Evolutionary conservation across 139 green algal species (phyloP).

Genomic region (Chlorella sp.): DNA sequence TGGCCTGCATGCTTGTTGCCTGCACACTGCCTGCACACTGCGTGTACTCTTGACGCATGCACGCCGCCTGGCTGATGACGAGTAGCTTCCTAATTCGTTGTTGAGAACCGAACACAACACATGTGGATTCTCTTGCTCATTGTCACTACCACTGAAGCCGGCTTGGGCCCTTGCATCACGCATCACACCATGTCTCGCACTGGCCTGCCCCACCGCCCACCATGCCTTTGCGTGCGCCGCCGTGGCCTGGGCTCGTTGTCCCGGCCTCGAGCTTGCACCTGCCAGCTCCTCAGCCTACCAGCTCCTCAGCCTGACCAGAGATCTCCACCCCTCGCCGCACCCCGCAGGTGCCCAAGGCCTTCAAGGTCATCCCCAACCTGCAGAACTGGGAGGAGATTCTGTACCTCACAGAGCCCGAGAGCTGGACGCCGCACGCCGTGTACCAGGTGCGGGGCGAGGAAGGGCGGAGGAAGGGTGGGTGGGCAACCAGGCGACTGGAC

Average conservation of each 20-base stretch:
- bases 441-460: constrained; percentile 52
- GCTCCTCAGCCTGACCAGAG: too few relatives aligned
- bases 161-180: not conserved
- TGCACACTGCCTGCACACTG: not conserved
- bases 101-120: constrained; percentile 35
- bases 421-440: constrained; percentile 90
- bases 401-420: constrained; percentile 88
- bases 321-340: not conserved
- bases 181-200: too few relatives aligned
- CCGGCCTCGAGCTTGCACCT: not conserved
- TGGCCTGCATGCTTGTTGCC: not conserved
- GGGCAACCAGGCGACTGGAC: too few relatives aligned
- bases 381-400: constrained; percentile 98
- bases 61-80: constrained; percentile 18
- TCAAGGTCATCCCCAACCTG: constrained; percentile 98
- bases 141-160: constrained; percentile 40
- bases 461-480: not conserved
- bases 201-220: not conserved
- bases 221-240: not conserved
- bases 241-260: not conserved
- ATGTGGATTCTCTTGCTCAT: constrained; percentile 20
- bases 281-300: too few relatives aligned
- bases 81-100: constrained; percentile 34
- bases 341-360: constrained; percentile 91
- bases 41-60: too few relatives aligned